These are phyloP conservation scores for Tolypocladium nubicola DNA, from an alignment of 2,329 filamentous ascomycete genomes.

Conservation along the genomic window DNA sequence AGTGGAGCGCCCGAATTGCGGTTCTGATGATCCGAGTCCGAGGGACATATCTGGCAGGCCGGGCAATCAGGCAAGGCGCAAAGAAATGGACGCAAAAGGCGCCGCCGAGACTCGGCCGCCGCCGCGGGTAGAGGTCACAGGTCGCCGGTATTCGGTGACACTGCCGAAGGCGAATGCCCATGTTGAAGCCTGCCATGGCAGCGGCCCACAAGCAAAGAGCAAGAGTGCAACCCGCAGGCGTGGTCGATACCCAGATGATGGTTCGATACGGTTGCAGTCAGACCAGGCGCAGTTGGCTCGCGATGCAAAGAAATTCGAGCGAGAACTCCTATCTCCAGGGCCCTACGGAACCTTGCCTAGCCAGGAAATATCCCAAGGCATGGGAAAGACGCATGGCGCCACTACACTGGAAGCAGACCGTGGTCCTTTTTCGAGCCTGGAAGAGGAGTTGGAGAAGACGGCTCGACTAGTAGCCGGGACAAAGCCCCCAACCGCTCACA, in stretches of 20 bases:
- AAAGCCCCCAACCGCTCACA: not conserved
- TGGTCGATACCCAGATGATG: not conserved
- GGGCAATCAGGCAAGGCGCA: not conserved
- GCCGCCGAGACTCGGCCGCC: not conserved
- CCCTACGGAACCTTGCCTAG: not conserved
- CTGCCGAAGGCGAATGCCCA: not conserved
- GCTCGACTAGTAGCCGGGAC: not conserved
- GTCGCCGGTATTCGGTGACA: not conserved
- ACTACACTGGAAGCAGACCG: not conserved
- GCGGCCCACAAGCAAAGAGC: not conserved
- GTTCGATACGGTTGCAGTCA: not conserved
- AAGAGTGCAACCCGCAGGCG: not conserved
- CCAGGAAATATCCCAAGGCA: not conserved
- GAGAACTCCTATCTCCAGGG: not conserved
- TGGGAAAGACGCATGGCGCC: not conserved
- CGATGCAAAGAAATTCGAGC: not conserved
- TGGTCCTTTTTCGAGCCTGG: not conserved
- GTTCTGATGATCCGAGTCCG: conserved; percentile 4
- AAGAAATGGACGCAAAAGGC: not conserved
- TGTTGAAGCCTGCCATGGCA: not conserved
- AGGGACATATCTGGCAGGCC: not conserved
- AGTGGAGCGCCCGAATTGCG: not conserved
- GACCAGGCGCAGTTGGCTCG: not conserved
- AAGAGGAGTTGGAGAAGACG: not conserved
- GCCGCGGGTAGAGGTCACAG: not conserved